Evolutionary conservation across 169 alveolate species (phyloP).

Genomic region (Cryptosporidium felis): DNA sequence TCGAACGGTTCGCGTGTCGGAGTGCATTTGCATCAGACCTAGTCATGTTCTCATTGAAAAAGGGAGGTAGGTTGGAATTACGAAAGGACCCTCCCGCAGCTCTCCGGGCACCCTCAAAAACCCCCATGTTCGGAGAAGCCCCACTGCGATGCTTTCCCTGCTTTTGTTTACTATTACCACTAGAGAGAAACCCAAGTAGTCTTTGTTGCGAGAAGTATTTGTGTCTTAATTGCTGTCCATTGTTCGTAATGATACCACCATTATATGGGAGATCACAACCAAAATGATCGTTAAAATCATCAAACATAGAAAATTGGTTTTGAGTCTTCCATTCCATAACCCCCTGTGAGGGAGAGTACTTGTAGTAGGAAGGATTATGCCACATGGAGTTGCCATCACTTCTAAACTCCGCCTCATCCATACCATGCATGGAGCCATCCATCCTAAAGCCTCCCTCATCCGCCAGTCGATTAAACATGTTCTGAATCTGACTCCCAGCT

Average conservation of each 20-base stretch:
- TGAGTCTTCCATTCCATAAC: slow-evolving; percentile 34
- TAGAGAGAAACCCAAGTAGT: slow-evolving; percentile 1
- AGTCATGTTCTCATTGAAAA: background rate
- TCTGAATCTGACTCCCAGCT: background rate
- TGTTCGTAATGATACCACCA: background rate
- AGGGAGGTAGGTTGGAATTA: background rate
- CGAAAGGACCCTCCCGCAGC: background rate
- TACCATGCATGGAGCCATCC: slow-evolving; percentile 1
- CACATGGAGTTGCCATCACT: slow-evolving; percentile 15
- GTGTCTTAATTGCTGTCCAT: slow-evolving; percentile 33
- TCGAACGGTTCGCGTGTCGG: background rate
- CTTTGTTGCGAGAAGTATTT: slow-evolving; percentile 32
- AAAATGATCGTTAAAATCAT: slow-evolving; percentile 20
- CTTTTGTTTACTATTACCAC: slow-evolving; percentile 10
- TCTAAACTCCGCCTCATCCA: slow-evolving; percentile 9
- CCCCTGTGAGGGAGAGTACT: background rate
- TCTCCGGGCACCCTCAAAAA: slow-evolving; percentile 8
- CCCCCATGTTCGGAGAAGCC: background rate
- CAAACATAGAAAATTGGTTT: background rate
- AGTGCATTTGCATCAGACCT: background rate
- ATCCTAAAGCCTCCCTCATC: background rate
- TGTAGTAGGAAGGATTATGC: background rate
- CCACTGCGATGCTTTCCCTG: slow-evolving; percentile 19
- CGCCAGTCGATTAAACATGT: slow-evolving; percentile 1
- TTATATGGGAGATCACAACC: slow-evolving; percentile 27